phyloP scores from a whole-genome alignment of 2,329 filamentous ascomycete genomes.

The Pochonia chlamydosporia region DNA sequence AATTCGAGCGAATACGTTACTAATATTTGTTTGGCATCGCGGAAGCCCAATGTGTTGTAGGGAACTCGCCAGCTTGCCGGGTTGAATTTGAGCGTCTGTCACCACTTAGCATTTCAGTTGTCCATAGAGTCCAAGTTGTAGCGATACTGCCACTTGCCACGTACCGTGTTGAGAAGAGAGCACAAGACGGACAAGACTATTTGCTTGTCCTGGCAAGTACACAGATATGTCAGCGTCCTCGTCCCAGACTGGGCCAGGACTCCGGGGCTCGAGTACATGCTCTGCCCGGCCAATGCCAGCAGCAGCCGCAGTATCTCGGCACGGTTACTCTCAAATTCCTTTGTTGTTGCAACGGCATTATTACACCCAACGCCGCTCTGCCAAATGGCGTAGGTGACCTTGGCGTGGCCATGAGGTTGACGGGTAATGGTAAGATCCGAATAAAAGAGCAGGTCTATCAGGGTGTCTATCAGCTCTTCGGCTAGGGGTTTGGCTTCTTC shows the following conservation, averaged over 20 bases:
- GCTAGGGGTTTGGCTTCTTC: slow-evolving; percentile 82
- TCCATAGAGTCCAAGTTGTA: not conserved
- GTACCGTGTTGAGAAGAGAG: slow-evolving; percentile 86
- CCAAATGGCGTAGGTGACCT: slow-evolving; percentile 93
- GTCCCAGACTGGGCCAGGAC: slow-evolving; percentile 77
- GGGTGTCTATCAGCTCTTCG: slow-evolving; percentile 85
- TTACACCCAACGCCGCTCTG: slow-evolving; percentile 97
- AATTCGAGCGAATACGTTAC: slow-evolving; percentile 91
- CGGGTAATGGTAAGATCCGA: slow-evolving; percentile 80
- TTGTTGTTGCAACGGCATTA: slow-evolving; percentile 78
- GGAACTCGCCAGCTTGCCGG: slow-evolving; percentile 90
- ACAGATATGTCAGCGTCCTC: slow-evolving; percentile 80
- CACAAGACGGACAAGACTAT: slow-evolving; percentile 84
- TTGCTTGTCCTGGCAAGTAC: slow-evolving; percentile 84
- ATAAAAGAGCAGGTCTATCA: slow-evolving; percentile 87
- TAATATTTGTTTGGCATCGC: slow-evolving; percentile 82
- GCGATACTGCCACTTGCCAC: slow-evolving; percentile 25
- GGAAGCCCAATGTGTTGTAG: slow-evolving; percentile 88
- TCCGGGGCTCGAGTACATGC: slow-evolving; percentile 84
- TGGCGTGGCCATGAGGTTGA: slow-evolving; percentile 63
- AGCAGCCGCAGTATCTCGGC: slow-evolving; percentile 84
- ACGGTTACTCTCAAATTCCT: slow-evolving; percentile 88
- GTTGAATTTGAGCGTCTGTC: slow-evolving; percentile 87
- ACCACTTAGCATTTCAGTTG: slow-evolving; percentile 7
- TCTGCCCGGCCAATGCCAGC: slow-evolving; percentile 79